Conservation (phyloP, 2,329 filamentous ascomycete genomes). For the Incumbomyces lentus region DNA sequence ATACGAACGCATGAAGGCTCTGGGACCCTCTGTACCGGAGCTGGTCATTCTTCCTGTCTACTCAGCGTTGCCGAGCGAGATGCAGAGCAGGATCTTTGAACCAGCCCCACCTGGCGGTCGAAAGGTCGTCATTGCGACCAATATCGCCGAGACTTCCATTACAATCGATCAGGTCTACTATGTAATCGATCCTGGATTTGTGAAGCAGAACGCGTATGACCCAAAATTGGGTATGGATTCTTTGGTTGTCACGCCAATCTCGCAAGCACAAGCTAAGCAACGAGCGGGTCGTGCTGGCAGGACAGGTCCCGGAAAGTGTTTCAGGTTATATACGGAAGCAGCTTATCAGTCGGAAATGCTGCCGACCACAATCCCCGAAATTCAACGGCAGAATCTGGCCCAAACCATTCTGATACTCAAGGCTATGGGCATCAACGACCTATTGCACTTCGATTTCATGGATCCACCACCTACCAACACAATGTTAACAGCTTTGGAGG, state of each 20-base stretch:
- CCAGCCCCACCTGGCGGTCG: constrained; percentile 74
- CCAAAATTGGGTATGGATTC: constrained; percentile 97
- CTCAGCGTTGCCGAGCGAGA: constrained; percentile 81
- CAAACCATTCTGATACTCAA: constrained; percentile 96
- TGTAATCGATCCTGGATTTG: constrained; percentile 92
- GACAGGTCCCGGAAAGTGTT: constrained; percentile 92
- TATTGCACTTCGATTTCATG: constrained; percentile 98
- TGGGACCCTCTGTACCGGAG: constrained; percentile 83
- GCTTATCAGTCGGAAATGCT: constrained; percentile 96
- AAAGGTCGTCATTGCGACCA: constrained; percentile 95
- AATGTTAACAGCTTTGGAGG: constrained; percentile 91
- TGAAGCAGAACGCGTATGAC: constrained; percentile 96
- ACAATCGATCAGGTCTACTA: constrained; percentile 98
- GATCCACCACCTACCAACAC: constrained; percentile 95
- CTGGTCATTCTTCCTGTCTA: constrained; percentile 94
- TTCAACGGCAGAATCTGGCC: constrained; percentile 86
- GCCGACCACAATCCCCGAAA: constrained; percentile 90
- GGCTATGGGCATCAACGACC: constrained; percentile 97
- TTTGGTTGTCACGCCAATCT: constrained; percentile 88
- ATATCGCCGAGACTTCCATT: constrained; percentile 95
- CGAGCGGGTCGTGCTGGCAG: constrained; percentile 83
- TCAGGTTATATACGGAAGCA: constrained; percentile 87
- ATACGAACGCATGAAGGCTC: constrained; percentile 88
- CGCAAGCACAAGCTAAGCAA: constrained; percentile 92
- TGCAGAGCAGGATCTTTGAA: constrained; percentile 90